These are phyloP conservation scores for Eucalyptus dawsonii DNA, from an alignment of 345 rosid genomes.

Conservation along the genomic window DNA sequence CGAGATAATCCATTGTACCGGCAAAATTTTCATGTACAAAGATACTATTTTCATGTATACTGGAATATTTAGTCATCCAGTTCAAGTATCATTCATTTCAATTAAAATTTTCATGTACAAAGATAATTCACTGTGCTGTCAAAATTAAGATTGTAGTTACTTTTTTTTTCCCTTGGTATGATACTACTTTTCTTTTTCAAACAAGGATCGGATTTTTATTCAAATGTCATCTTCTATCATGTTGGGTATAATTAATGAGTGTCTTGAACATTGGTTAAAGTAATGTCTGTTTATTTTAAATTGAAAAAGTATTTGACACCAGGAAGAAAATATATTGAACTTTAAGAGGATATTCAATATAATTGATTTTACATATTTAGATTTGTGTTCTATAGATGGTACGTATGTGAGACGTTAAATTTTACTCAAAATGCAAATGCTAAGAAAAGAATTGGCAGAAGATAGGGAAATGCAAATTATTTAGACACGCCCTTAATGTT, in stretches of 20 bases:
- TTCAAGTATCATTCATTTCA: background rate
- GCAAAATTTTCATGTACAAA: too few species aligned
- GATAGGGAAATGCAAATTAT: background rate
- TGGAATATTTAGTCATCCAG: background rate
- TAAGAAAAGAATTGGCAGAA: background rate
- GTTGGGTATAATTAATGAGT: background rate
- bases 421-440: background rate
- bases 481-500: background rate
- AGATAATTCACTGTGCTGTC: background rate
- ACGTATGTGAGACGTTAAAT: background rate
- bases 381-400: background rate
- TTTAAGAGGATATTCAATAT: background rate
- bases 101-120: background rate
- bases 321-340: background rate
- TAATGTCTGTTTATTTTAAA: background rate
- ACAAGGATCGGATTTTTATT: background rate
- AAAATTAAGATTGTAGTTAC: background rate
- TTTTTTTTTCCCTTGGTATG: background rate
- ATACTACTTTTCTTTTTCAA: background rate
- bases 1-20: background rate
- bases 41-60: background rate
- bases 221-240: background rate
- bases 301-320: background rate
- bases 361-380: background rate
- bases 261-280: background rate